Evolutionary conservation across 495 filamentous ascomycete species (phyloP).

Genomic region (Saxispiralis lemnorum): DNA sequence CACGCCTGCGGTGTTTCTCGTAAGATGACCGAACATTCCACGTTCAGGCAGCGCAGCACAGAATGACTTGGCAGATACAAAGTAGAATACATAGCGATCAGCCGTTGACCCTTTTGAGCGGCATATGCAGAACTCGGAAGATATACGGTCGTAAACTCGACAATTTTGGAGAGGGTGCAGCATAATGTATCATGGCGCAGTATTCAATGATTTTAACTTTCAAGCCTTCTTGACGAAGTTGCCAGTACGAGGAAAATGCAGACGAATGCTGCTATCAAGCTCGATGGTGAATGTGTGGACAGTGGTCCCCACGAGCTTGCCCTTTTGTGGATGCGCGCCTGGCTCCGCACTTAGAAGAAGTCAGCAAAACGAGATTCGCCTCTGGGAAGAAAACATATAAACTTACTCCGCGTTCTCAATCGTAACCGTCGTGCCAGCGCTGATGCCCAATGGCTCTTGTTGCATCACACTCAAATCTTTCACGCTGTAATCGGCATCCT

Average conservation of each 20-base stretch:
- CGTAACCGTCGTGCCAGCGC: constrained; percentile 4
- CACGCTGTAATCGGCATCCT: not conserved
- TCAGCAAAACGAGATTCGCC: not conserved
- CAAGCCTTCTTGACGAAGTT: constrained; percentile 8
- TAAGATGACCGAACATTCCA: too few relatives aligned
- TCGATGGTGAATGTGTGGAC: constrained; percentile 14
- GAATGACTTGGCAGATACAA: too few relatives aligned
- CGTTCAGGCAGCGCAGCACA: too few relatives aligned
- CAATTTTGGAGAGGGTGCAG: too few relatives aligned
- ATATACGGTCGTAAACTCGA: too few relatives aligned
- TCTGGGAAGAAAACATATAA: not conserved
- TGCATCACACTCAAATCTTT: not conserved
- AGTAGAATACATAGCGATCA: too few relatives aligned
- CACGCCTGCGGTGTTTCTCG: too few relatives aligned
- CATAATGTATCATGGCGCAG: too few relatives aligned
- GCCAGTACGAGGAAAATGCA: constrained; percentile 15
- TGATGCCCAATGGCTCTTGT: constrained; percentile 10
- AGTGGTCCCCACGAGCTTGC: constrained; percentile 12
- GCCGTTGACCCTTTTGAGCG: too few relatives aligned
- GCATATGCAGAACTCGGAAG: too few relatives aligned
- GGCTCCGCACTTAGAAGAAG: constrained; percentile 7
- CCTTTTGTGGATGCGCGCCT: constrained; percentile 12
- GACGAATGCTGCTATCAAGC: constrained; percentile 10
- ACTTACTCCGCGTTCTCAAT: constrained; percentile 17
- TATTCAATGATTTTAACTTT: too few relatives aligned